Evolutionary conservation across 2,329 filamentous ascomycete species (phyloP), one percentile per base, ranked within the genome.

Genomic region (Blastomyces emzantsi): DNA sequence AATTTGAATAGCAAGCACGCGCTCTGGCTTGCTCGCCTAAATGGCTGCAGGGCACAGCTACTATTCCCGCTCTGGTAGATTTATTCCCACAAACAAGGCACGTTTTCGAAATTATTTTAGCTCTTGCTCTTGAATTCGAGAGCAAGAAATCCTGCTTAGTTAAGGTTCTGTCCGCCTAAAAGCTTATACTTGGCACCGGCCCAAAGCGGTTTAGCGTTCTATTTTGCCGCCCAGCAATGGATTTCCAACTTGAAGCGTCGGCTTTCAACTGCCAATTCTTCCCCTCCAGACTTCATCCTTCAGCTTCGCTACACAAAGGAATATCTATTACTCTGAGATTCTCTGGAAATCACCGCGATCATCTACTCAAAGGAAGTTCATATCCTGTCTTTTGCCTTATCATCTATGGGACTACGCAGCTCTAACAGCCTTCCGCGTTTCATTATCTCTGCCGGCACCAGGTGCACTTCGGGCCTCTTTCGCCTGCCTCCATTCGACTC

Each of bases 321-420:
- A 6, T 41, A 41, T 25, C 36, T 43, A 8, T 43, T 58, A 36
- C 55, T 58, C 54, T 56, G 30, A 56, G 6, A 22, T 43, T 43
- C 33, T 28, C 36, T 43, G 36, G 54, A 22, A 28, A 22, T 36
- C 5, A 43, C 22, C 19, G 55, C n/a, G n/a, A 58, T 43, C n/a
- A 28, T 43, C 9, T 33, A 1, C 43, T 33, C 36, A 28, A 60
- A 49, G 45, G 28, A 47, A 49, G 17, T 43, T 36, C 7, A n/a
- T 49, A 41, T 47, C 22, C 28, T 11, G 19, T 22, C n/a, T 13
- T 30, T 17, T 17, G 28, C 43, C 11, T 60, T 61, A 61, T 64
- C 57, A 67, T 68, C 68, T 68, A 69, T 70, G 68, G 64, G 68
- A 66, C 66, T 69, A 62, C 63, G 61, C 64, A 64, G 60, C 63